phyloP scores from a whole-genome alignment of 2,329 filamentous ascomycete species.

The Aspergillus tubingensis region DNA sequence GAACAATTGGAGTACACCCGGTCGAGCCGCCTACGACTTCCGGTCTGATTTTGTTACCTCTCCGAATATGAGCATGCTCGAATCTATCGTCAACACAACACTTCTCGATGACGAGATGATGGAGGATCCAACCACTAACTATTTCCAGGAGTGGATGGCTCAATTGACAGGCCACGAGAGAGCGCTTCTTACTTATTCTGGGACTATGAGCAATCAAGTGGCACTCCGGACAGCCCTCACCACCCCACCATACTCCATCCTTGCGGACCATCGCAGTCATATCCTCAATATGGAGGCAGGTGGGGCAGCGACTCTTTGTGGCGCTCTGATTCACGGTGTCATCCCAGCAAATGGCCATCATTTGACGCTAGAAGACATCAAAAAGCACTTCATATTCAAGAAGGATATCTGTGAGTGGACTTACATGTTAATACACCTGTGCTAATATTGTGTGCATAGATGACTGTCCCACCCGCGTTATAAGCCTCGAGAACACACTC shows the following conservation, averaged over 20 bases:
- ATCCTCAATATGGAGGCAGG: constrained; percentile 22
- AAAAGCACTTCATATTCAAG: constrained; percentile 28
- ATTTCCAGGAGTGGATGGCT: constrained; percentile 21
- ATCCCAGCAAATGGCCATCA: constrained; percentile 13
- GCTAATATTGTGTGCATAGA: constrained; percentile 52
- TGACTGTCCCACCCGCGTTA: constrained; percentile 70
- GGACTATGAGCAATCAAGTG: constrained; percentile 29
- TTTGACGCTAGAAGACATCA: constrained; percentile 17
- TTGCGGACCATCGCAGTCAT: constrained; percentile 19
- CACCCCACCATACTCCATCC: constrained; percentile 20
- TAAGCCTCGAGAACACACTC: constrained; percentile 78
- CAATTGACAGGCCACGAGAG: constrained; percentile 19
- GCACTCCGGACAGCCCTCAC: constrained; percentile 16
- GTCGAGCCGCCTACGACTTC: not conserved
- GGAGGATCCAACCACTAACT: constrained; percentile 21
- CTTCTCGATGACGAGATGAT: constrained; percentile 24
- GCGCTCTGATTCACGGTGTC: constrained; percentile 12
- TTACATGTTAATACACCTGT: too few relatives aligned
- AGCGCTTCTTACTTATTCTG: constrained; percentile 23
- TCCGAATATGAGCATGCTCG: constrained; percentile 22
- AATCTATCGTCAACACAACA: constrained; percentile 18
- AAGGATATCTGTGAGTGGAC: constrained; percentile 49
- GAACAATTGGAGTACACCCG: not conserved
- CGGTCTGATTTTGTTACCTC: constrained; percentile 7
- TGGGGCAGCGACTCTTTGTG: constrained; percentile 14